Base-by-base conservation (phyloP, 169 alveolate genomes). In the Babesia bigemina region DNA sequence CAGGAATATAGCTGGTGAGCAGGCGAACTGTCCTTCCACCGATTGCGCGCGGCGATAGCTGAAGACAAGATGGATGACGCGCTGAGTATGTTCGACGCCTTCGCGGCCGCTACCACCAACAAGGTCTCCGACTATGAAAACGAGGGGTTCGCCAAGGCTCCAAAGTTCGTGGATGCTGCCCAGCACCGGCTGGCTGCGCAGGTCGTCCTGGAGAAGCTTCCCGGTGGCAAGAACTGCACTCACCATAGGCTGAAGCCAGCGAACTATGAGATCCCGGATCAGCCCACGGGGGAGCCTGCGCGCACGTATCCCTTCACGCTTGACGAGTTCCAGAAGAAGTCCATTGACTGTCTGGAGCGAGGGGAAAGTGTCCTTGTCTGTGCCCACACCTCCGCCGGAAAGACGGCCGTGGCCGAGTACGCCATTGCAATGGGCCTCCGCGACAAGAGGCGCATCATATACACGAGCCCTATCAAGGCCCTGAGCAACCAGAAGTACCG, bases 351-450 rank as follows among this genome's bases (percentile, higher is more conserved):
- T 49, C 88, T 98, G 73, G 99, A 97, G 85, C 79, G 86, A 29
- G 95, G 95, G 60, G 99, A 98, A 85, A 93, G 96, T 50, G 99
- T 97, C 14, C 89, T 98, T 65, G 99, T 98, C 21, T 97, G 99
- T 59, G 99, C 99, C 1, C 99, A 97, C 83, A 98, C 99, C 0
- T 96, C 99, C 4, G 99, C 99, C 33, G 99, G 99, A 39, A 98
- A 98, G 87, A 98, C 99, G 9, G 99, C 96, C 33, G 98, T 97
- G 26, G 99, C 99, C 8, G 99, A 98, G 88, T 98, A 98, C 91
- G 99, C 99, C 16, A 97, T 98, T 45, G 99, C 99, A 0, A 87
- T 94, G 94, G 98, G 99, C 2, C 83, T 96, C 65, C 93, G 97
- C 57, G 97, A 96, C 86, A 94, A 96, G 48, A 96, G 97, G 85